Conservation (phyloP, 768 basidiomycete species). For the Tylopilus cervinicoccineus region DNA sequence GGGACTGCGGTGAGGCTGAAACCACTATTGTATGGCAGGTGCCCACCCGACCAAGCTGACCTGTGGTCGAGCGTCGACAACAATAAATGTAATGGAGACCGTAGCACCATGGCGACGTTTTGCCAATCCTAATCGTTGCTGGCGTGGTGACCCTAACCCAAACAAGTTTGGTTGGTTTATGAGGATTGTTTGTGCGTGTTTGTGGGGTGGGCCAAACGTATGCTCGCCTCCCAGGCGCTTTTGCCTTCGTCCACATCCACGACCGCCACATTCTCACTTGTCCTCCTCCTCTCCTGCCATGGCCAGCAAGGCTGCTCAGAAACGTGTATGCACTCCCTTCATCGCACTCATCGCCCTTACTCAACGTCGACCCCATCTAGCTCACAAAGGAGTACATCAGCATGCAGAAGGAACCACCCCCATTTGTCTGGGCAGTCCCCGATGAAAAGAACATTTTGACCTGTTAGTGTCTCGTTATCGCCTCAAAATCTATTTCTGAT, state of each 20-base stretch:
- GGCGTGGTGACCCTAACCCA: slow-evolving; percentile 22
- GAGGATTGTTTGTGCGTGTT: slow-evolving; percentile 22
- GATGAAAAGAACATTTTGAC: slow-evolving; percentile 97
- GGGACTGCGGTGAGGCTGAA: not conserved
- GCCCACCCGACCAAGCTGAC: not conserved
- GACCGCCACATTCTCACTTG: not conserved
- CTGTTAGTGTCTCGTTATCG: slow-evolving; percentile 52
- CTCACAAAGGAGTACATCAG: slow-evolving; percentile 84
- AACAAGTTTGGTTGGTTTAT: not conserved
- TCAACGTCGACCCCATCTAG: slow-evolving; percentile 36
- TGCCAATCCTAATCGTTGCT: not conserved
- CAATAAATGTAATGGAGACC: not conserved
- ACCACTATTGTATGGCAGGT: not conserved
- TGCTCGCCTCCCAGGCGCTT: slow-evolving; percentile 24
- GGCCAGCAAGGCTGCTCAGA: slow-evolving; percentile 85
- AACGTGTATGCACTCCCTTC: slow-evolving; percentile 52
- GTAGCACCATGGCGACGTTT: slow-evolving; percentile 12
- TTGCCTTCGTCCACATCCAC: slow-evolving; percentile 22
- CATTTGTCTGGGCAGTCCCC: slow-evolving; percentile 92
- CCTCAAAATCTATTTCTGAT: slow-evolving; percentile 10
- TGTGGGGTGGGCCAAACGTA: slow-evolving; percentile 24
- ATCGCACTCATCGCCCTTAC: slow-evolving; percentile 7
- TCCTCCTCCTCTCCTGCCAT: slow-evolving; percentile 34
- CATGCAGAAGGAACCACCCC: slow-evolving; percentile 92
- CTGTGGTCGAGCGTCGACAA: not conserved